Conservation (phyloP, 2,329 filamentous ascomycete genomes). For the Fusarium tjaetaba region DNA sequence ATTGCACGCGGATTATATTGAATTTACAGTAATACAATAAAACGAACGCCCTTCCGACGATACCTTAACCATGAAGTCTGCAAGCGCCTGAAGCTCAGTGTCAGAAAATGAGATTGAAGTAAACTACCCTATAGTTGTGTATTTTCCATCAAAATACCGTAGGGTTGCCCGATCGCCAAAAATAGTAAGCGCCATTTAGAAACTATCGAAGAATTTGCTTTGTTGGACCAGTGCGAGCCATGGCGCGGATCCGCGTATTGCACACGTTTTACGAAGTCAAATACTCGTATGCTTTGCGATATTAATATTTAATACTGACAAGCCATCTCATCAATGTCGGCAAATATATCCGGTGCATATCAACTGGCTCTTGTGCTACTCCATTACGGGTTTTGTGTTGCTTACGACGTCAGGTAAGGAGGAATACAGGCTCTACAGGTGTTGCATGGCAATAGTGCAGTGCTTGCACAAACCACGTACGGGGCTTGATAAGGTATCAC, state of each 20-base stretch:
- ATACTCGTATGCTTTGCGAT: not conserved
- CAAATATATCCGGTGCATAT: not conserved
- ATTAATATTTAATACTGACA: not conserved
- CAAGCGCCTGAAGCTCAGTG: not conserved
- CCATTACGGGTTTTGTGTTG: not conserved
- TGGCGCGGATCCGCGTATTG: not conserved
- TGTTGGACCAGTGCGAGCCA: not conserved
- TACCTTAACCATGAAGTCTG: not conserved
- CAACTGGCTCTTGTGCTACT: not conserved
- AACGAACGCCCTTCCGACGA: too few species aligned
- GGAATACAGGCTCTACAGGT: not conserved
- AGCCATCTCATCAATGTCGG: not conserved
- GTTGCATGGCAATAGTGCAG: not conserved
- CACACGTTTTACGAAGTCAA: not conserved
- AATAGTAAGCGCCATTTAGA: not conserved
- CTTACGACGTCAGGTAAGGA: not conserved
- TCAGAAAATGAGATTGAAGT: fast-evolving
- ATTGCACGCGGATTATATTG: not conserved
- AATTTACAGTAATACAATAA: fast-evolving
- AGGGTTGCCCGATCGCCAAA: not conserved
- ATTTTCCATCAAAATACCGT: not conserved
- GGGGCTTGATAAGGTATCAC: not conserved
- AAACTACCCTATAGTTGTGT: not conserved
- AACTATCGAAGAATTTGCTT: not conserved
- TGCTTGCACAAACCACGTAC: not conserved